Percentiles rank a stretch among this genome's conserved stretches.
Evolutionary conservation across 2,329 filamentous ascomycete species (phyloP).

Genomic region (Aspergillus luchuensis): DNA sequence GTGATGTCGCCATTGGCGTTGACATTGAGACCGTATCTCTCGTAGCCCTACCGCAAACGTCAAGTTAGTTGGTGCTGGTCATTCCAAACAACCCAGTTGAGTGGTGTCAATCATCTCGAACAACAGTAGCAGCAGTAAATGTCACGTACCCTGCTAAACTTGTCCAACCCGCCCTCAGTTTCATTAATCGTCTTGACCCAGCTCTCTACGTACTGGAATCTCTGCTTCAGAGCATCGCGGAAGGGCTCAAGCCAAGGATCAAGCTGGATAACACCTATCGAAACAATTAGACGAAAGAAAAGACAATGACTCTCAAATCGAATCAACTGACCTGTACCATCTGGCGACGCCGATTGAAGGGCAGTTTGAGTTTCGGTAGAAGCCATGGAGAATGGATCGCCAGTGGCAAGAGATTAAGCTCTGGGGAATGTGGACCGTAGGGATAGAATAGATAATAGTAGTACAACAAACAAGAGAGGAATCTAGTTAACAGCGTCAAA

Average conservation of each 20-base stretch:
- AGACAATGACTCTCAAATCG: background rate
- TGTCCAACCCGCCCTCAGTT: conserved; percentile 83
- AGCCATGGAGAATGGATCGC: conserved; percentile 20
- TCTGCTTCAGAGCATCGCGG: conserved; percentile 70
- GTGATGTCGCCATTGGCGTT: conserved; percentile 78
- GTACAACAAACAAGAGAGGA: background rate
- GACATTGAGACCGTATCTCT: conserved; percentile 84
- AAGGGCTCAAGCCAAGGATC: conserved; percentile 91
- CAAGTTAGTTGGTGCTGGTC: background rate
- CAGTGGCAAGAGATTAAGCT: background rate
- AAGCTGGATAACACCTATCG: conserved; percentile 75
- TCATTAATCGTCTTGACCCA: conserved; percentile 86
- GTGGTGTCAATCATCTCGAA: background rate
- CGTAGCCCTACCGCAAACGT: conserved; percentile 65
- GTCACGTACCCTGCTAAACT: conserved; percentile 74
- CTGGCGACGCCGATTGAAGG: conserved; percentile 16
- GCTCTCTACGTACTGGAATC: conserved; percentile 76
- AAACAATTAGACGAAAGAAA: conserved; percentile 9
- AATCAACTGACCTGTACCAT: conserved; percentile 34
- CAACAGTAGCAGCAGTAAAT: background rate
- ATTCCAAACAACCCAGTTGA: background rate
- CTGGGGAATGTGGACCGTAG: conserved; percentile 1
- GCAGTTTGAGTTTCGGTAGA: conserved; percentile 16
- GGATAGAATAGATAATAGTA: background rate
- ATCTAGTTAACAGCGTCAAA: background rate